Conservation (phyloP, 2,329 filamentous ascomycete species). For the Bipolaris bicolor region DNA sequence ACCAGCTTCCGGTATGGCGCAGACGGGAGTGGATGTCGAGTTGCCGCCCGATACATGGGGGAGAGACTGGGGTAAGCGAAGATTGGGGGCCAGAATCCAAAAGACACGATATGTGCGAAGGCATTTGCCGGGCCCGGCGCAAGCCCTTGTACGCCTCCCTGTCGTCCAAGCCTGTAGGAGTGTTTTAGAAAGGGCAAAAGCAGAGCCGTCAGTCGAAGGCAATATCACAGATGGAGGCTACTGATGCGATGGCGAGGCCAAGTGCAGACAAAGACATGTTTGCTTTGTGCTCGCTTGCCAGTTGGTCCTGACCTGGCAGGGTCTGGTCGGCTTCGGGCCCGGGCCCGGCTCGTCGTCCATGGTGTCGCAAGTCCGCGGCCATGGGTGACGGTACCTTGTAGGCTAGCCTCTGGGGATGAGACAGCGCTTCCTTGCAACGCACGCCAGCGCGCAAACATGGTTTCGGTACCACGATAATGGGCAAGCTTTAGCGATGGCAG, state of each 20-base stretch:
- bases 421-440: background rate
- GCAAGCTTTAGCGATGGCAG: background rate
- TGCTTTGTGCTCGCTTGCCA: constrained; percentile 12
- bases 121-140: background rate
- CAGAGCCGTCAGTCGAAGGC: background rate
- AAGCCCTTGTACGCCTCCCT: background rate
- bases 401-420: constrained; percentile 1
- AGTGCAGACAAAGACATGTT: constrained; percentile 1
- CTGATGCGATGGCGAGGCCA: constrained; percentile 3
- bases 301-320: constrained; percentile 3
- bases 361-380: constrained; percentile 3
- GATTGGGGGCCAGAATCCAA: constrained; percentile 29
- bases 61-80: constrained; percentile 32
- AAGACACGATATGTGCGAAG: constrained; percentile 10
- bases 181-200: constrained; percentile 3
- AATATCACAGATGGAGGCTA: constrained; percentile 1
- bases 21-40: constrained; percentile 6
- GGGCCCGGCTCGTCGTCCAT: background rate
- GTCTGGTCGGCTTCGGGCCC: background rate
- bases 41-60: constrained; percentile 6
- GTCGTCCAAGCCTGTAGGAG: constrained; percentile 3
- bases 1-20: constrained; percentile 11
- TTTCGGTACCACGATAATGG: background rate
- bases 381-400: constrained; percentile 6
- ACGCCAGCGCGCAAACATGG: background rate